Conservation (phyloP, 306 rosid species). For the Sphenostylis stenocarpa region DNA sequence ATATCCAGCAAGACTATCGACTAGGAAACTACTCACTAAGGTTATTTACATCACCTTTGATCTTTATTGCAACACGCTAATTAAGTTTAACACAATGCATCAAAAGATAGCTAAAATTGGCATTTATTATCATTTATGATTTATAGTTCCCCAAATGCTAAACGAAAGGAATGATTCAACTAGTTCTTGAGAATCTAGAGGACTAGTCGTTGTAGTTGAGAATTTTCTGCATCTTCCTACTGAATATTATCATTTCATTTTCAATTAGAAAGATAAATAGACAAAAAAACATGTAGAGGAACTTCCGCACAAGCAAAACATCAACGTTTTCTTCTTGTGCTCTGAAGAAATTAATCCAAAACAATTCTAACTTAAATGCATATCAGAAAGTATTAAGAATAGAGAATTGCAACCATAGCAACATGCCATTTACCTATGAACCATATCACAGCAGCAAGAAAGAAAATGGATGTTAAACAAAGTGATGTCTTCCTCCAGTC, state of each 20-base stretch:
- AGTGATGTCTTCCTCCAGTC: constrained; percentile 79
- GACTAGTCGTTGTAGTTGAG: constrained; percentile 3
- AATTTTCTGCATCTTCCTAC: background rate
- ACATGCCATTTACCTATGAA: constrained; percentile 61
- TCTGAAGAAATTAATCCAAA: background rate
- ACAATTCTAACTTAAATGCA: background rate
- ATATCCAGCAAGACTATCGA: background rate
- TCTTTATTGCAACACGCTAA: constrained; percentile 1
- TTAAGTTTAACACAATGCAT: background rate
- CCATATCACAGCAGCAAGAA: constrained; percentile 79
- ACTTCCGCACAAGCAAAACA: constrained; percentile 12
- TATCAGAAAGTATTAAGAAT: constrained; percentile 16
- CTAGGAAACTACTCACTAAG: background rate
- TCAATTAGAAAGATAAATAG: background rate
- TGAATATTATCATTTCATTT: background rate
- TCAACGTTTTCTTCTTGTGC: background rate
- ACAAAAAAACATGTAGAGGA: background rate
- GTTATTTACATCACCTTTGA: background rate
- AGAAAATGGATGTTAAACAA: constrained; percentile 65
- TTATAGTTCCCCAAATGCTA: constrained; percentile 8
- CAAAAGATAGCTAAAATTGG: constrained; percentile 6
- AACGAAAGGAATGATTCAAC: constrained; percentile 1
- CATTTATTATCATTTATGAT: constrained; percentile 10
- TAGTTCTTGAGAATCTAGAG: background rate
- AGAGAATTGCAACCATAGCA: constrained; percentile 3